Percentiles rank a stretch among this genome's conserved stretches.
These are phyloP conservation scores for Sphaerosporella brunnea DNA, from an alignment of 495 filamentous ascomycete species.

Conservation along the genomic window DNA sequence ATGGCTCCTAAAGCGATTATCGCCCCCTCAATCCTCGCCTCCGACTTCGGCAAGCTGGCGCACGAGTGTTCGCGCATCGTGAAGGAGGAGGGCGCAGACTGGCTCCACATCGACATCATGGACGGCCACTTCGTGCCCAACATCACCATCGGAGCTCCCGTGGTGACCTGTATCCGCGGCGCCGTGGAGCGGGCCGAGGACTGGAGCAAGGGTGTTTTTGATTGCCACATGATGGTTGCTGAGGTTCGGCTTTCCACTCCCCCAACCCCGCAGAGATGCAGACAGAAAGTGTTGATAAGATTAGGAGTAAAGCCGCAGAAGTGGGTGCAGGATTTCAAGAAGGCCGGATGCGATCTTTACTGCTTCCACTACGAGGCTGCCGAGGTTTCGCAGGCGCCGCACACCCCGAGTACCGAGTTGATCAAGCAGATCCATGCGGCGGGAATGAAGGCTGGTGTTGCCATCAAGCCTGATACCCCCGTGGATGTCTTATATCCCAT, in stretches of 20 bases:
- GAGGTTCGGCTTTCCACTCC: too few relatives aligned
- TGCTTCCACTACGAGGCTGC: constrained; percentile 99
- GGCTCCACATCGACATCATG: constrained; percentile 86
- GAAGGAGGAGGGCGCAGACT: constrained; percentile 56
- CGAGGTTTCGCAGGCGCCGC: constrained; percentile 59
- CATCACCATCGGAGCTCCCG: constrained; percentile 87
- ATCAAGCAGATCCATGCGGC: constrained; percentile 76
- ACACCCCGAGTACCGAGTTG: constrained; percentile 65
- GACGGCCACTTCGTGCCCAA: constrained; percentile 98
- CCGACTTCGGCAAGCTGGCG: constrained; percentile 79
- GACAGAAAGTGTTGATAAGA: constrained; percentile 2
- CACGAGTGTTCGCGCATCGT: constrained; percentile 71
- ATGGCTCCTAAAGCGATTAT: constrained; percentile 89
- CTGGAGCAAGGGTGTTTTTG: constrained; percentile 72
- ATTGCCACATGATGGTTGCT: constrained; percentile 99
- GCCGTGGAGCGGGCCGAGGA: constrained; percentile 46
- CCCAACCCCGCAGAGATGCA: constrained; percentile 1
- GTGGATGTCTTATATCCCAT: constrained; percentile 87
- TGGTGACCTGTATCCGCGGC: constrained; percentile 78
- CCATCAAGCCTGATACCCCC: constrained; percentile 80
- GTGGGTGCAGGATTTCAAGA: constrained; percentile 89
- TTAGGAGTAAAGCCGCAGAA: constrained; percentile 56
- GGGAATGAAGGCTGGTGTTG: constrained; percentile 82
- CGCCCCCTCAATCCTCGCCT: constrained; percentile 89
- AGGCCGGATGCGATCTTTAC: constrained; percentile 90